A percentile compares a stretch with the other conserved stretches of the same genome.
phyloP scores from a whole-genome alignment of 495 filamentous ascomycete genomes.

The Glonium stellatum region DNA sequence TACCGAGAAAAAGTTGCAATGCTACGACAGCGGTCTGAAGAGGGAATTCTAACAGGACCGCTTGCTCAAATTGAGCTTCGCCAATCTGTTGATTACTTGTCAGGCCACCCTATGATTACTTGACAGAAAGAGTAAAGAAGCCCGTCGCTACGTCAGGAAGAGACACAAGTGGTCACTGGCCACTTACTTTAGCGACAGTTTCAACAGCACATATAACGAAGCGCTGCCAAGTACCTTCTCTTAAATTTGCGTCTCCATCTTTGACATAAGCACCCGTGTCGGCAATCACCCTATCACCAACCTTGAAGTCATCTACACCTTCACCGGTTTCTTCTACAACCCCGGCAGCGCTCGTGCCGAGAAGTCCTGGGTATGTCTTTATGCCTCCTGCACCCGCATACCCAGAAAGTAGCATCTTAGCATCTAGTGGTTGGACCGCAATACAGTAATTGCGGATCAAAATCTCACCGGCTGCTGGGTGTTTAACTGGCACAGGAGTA shows the following conservation, averaged over 20 bases:
- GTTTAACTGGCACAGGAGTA: background rate
- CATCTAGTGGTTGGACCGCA: conserved; percentile 22
- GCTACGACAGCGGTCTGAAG: conserved; percentile 26
- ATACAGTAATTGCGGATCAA: conserved; percentile 21
- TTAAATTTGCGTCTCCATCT: conserved; percentile 7
- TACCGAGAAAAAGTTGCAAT: conserved; percentile 22
- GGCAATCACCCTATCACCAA: conserved; percentile 26
- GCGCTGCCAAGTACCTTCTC: conserved; percentile 24
- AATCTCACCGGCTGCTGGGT: conserved; percentile 10
- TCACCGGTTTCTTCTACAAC: conserved; percentile 16
- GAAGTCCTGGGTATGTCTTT: conserved; percentile 19
- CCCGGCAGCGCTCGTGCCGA: conserved; percentile 23
- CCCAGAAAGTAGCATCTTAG: conserved; percentile 19
- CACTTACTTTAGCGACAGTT: conserved; percentile 13
- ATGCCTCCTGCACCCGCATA: conserved; percentile 17
- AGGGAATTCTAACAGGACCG: conserved; percentile 20
- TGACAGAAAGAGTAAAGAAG: background rate
- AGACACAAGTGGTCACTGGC: too few species aligned
- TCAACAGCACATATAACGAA: conserved; percentile 13
- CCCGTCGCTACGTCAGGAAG: too few species aligned
- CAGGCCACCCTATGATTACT: background rate
- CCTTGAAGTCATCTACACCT: conserved; percentile 7
- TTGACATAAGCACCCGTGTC: conserved; percentile 21
- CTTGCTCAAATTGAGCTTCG: conserved; percentile 21
- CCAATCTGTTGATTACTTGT: conserved; percentile 15